A percentile compares a stretch with the other conserved stretches of the same genome.
Evolutionary conservation across 257 asterid species (phyloP).

Genomic region (Haberlea rhodopensis): DNA sequence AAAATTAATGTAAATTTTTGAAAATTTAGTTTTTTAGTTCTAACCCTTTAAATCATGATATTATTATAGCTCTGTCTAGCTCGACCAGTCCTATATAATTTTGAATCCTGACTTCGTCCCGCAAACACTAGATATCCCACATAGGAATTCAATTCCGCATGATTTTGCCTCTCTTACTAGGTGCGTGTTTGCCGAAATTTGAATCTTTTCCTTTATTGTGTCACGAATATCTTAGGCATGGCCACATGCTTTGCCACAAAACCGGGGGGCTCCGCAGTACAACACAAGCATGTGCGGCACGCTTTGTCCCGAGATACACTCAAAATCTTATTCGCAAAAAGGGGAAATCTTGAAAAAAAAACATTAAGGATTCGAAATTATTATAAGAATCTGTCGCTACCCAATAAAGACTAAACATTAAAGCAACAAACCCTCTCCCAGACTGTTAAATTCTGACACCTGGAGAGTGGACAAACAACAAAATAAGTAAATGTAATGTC

Average conservation of each 20-base stretch:
- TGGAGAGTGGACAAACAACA: neutral
- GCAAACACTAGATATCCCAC: neutral
- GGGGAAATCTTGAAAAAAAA: neutral
- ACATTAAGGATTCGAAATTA: neutral
- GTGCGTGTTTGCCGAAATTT: neutral
- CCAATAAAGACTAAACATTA: neutral
- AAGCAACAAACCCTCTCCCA: neutral
- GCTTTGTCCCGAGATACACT: neutral
- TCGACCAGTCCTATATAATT: too few relatives aligned
- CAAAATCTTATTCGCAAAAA: neutral
- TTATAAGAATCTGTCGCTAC: neutral
- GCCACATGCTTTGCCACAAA: neutral
- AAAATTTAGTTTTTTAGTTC: too few relatives aligned
- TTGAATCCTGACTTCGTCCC: too few relatives aligned
- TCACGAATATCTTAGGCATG: neutral
- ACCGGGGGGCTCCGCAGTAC: neutral
- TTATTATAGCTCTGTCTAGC: too few relatives aligned
- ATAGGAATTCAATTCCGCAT: neutral
- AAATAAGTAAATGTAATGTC: neutral
- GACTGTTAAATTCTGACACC: neutral
- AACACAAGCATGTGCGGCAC: neutral
- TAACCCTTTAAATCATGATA: too few relatives aligned
- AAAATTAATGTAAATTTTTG: too few relatives aligned
- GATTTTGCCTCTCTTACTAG: neutral
- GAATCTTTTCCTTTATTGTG: neutral